Conservation (phyloP, 768 basidiomycete species). For the Auricularia sp. region DNA sequence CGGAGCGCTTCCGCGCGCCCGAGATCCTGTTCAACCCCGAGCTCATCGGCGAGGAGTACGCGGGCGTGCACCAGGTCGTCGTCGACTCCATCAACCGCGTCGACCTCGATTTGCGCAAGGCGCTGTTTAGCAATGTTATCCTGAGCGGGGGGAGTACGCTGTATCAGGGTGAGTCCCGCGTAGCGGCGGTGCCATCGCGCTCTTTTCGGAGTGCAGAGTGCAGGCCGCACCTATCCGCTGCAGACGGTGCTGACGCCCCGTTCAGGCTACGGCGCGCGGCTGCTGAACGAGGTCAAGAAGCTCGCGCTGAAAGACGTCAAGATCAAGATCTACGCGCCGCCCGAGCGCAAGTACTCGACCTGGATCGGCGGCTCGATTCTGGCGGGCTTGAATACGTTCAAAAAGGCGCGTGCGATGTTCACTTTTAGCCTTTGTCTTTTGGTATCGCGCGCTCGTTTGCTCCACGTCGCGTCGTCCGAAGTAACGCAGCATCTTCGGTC, state of each 20-base stretch:
- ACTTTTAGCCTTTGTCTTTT: conserved; percentile 6
- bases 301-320: conserved; percentile 91
- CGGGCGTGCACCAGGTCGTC: conserved; percentile 95
- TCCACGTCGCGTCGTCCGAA: too few relatives aligned
- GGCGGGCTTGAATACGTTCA: conserved; percentile 93
- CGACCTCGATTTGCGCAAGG: conserved; percentile 92
- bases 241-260: too few relatives aligned
- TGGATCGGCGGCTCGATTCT: conserved; percentile 97
- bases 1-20: conserved; percentile 92
- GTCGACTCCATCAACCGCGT: conserved; percentile 97
- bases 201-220: too few relatives aligned
- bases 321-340: conserved; percentile 98
- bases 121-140: conserved; percentile 91
- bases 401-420: conserved; percentile 52
- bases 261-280: too few relatives aligned
- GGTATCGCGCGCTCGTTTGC: not conserved
- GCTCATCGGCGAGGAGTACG: conserved; percentile 89
- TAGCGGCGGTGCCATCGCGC: too few relatives aligned
- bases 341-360: conserved; percentile 96
- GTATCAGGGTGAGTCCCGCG: conserved; percentile 59
- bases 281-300: conserved; percentile 95
- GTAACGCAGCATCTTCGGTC: too few relatives aligned
- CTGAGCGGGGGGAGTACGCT: conserved; percentile 94
- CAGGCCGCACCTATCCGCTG: too few relatives aligned
- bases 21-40: conserved; percentile 98